Evolutionary conservation across 148 eudicot genomes (phyloP), one percentile per base, ranked within the genome.

Genomic region (Fagopyrum tataricum): DNA sequence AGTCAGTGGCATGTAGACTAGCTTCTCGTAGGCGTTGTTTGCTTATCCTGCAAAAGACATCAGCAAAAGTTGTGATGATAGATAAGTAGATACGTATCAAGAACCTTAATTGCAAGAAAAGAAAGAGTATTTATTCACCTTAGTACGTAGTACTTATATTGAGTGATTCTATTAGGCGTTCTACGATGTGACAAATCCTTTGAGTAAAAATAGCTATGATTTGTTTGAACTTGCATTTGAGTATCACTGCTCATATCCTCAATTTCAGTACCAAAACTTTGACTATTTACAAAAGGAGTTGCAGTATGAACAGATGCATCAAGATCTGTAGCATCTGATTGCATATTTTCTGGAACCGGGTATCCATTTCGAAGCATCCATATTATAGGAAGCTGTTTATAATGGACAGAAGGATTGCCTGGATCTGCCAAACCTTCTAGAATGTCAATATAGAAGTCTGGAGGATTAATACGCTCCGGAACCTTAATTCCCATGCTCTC

Each of bases 21-120:
- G 81, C 84, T 80, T 83, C 84, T 20, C 86, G 79, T 17, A 81
- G 66, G 37, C 83, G 72, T 49, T 83, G 86, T 62, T 81, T 83
- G 44, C 77, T 62, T 24, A 77, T 64, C 80, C 85, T 83, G 62
- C 0, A 47, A 46, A 18, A 8, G 69, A 61, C n/a, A 73, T 31
- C 24, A 49, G 17, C 20, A 43, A 43, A 43, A 46, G 10, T 67
- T 67, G 26, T 14, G 13, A n/a, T 44, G 31, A 18, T 31, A 31
- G 37, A 1, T 31, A 31, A 31, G 37, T 31, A 31, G 37, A 31
- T 31, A 31, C 0, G 1, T 31, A 31, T 31, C 2, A 31, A 31
- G 37, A 31, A 31, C 37, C 37, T 31, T 31, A 31, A 31, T 31
- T 4, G n/a, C 9, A 21, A 62, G 6, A 0, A 23, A 23, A 24